Evolutionary conservation across 352 stramenopile species (phyloP), one percentile per base, ranked within the genome.

Genomic region (Globisporangium emineosum): DNA sequence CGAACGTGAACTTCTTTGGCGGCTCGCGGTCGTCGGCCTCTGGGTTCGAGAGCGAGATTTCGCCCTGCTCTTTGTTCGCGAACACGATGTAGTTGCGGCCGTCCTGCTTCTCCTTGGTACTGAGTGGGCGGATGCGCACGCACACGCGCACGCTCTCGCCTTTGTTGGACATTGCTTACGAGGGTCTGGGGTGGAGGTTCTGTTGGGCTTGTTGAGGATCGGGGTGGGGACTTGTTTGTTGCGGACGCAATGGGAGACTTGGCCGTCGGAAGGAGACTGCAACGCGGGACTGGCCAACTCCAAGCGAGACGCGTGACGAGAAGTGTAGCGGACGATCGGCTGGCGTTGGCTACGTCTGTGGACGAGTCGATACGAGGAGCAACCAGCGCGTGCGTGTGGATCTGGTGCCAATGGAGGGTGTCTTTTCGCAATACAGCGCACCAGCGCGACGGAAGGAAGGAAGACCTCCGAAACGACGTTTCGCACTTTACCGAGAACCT

Each of bases 1-100:
- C 97, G 49, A 99, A 98, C 40, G 96, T 98, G 77, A 99, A 99
- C 27, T 77, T 90, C 67, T 99, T 99, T 13, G 91, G 89, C 12
- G 86, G 81, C 59, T 98, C 56, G 27, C 91, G 4, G 71, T 79
- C 29, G 76, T 69, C 72, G 1, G 69, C 81, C 49, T 81, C 81
- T 1, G 90, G 92, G 71, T 98, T 97, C 2, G 83, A 42, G 45
- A 98, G 79, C 54, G 86, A 83, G 65, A 99, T 90, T 57, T 97
- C 79, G 15, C 89, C 92, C 40, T 85, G 85, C 57, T 97, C 83
- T 63, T 97, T 93, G 71, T 97, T 91, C 57, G 89, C 91, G 23
- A 86, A 90, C 15, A 88, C 89, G 13, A 91, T 78, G 50, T 79
- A 74, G 30, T 78, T 73, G 30, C 95, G 88, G 8, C 92, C 93